These are phyloP conservation scores for Leccinum broughii DNA, from an alignment of 768 basidiomycete species.

Conservation along the genomic window DNA sequence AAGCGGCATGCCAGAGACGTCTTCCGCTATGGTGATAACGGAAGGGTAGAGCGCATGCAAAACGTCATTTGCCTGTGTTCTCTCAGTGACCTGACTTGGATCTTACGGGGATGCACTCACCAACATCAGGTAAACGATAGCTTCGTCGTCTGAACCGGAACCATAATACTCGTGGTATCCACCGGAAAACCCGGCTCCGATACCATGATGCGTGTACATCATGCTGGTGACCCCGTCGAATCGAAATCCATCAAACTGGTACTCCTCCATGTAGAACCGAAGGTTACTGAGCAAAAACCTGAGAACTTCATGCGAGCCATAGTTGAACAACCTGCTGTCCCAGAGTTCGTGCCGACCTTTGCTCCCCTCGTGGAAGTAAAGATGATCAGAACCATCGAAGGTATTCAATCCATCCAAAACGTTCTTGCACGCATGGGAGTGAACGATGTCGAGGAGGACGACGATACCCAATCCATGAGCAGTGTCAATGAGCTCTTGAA, in stretches of 20 bases:
- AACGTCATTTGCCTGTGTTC: constrained; percentile 81
- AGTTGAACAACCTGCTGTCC: constrained; percentile 98
- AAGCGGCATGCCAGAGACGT: constrained; percentile 98
- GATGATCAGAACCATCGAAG: constrained; percentile 97
- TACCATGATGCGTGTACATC: constrained; percentile 99
- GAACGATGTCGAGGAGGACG: constrained; percentile 94
- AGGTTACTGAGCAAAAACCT: constrained; percentile 95
- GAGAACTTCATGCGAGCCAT: constrained; percentile 90
- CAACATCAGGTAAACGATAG: constrained; percentile 95
- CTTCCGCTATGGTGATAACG: constrained; percentile 92
- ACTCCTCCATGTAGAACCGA: constrained; percentile 94
- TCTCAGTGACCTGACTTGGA: constrained; percentile 7
- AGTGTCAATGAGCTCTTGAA: constrained; percentile 93
- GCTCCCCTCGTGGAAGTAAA: constrained; percentile 93
- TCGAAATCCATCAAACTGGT: constrained; percentile 94
- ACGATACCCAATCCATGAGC: constrained; percentile 92
- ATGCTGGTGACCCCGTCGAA: constrained; percentile 99
- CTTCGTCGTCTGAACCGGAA: constrained; percentile 78
- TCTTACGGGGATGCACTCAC: constrained; percentile 46
- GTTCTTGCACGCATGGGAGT: constrained; percentile 98
- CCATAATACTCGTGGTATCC: constrained; percentile 99
- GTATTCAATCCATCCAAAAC: constrained; percentile 92
- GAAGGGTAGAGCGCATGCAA: constrained; percentile 80
- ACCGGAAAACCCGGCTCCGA: constrained; percentile 96
- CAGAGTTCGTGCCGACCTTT: constrained; percentile 94